Evolutionary conservation across 768 basidiomycete species (phyloP).

Genomic region (Fistulinella prunicolor): DNA sequence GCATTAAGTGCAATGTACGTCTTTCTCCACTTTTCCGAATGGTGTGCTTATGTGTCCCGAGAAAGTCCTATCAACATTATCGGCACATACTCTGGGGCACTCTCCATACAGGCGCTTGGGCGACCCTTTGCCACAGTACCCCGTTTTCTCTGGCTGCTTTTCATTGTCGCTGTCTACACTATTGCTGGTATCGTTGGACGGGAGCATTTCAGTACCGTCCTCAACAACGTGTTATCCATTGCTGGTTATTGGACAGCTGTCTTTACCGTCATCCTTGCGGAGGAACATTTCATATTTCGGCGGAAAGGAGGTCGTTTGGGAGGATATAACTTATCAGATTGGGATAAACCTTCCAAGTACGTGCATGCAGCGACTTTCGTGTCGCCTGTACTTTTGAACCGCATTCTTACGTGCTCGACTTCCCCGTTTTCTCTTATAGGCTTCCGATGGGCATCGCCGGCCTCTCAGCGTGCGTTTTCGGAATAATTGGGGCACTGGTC

Average conservation of each 20-base stretch:
- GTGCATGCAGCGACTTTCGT: constrained; percentile 10
- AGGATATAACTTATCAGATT: constrained; percentile 50
- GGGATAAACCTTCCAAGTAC: constrained; percentile 38
- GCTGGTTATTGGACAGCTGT: constrained; percentile 48
- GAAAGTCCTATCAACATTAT: constrained; percentile 40
- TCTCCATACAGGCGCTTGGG: constrained; percentile 45
- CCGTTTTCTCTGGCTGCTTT: constrained; percentile 44
- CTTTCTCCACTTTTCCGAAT: not conserved
- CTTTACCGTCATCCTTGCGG: constrained; percentile 43
- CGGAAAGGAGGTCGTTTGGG: constrained; percentile 38
- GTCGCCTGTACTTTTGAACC: too few relatives aligned
- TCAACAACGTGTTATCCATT: constrained; percentile 43
- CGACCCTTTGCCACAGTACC: constrained; percentile 43
- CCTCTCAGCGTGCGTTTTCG: constrained; percentile 44
- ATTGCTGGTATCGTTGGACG: constrained; percentile 41
- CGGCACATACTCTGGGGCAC: constrained; percentile 45
- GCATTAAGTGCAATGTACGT: constrained; percentile 42
- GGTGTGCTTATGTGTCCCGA: not conserved
- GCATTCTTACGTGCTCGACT: too few relatives aligned
- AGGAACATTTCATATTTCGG: constrained; percentile 49
- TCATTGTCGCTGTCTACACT: constrained; percentile 39
- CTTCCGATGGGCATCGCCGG: constrained; percentile 51
- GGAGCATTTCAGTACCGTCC: constrained; percentile 42
- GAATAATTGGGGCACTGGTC: constrained; percentile 47
- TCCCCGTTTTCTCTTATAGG: constrained; percentile 15